Evolutionary conservation across 148 eudicot species (phyloP).

Genomic region (Diospyros lotus): DNA sequence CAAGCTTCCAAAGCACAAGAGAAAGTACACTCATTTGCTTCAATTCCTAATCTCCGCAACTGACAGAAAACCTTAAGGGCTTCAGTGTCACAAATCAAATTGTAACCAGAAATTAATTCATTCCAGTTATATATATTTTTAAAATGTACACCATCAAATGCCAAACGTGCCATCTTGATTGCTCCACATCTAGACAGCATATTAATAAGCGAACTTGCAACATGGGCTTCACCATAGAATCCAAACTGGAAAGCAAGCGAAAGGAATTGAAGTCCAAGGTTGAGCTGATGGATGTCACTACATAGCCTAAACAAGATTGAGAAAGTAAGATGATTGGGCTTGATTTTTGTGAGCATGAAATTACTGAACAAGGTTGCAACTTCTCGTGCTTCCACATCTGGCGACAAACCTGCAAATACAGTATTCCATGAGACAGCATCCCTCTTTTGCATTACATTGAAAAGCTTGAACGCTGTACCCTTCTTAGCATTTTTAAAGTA

Average conservation of each 20-base stretch:
- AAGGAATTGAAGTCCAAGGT: constrained; percentile 14
- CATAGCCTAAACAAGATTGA: constrained; percentile 15
- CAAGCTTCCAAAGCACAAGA: constrained; percentile 17
- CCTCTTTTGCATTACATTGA: constrained; percentile 10
- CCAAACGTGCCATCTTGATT: constrained; percentile 10
- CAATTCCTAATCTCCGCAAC: constrained; percentile 10
- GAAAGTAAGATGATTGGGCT: constrained; percentile 14
- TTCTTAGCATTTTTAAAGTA: constrained; percentile 8
- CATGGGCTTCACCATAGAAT: not conserved
- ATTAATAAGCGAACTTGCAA: constrained; percentile 4
- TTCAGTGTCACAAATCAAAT: constrained; percentile 5
- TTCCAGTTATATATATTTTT: constrained; percentile 2
- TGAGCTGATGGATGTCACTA: constrained; percentile 11
- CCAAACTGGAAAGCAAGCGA: constrained; percentile 13
- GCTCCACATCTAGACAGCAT: constrained; percentile 15
- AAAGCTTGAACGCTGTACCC: constrained; percentile 5
- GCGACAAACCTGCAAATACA: constrained; percentile 5
- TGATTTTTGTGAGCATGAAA: constrained; percentile 10
- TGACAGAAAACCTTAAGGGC: constrained; percentile 5
- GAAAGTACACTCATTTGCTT: constrained; percentile 13
- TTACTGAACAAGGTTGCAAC: constrained; percentile 9
- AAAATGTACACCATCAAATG: not conserved
- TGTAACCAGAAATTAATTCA: constrained; percentile 13
- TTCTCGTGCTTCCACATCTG: constrained; percentile 1
- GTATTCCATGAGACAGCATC: constrained; percentile 17